A percentile compares a stretch with the other conserved stretches of the same genome.
Conservation (phyloP, 2,329 filamentous ascomycete genomes). For the Microdochium trichocladiopsis region DNA sequence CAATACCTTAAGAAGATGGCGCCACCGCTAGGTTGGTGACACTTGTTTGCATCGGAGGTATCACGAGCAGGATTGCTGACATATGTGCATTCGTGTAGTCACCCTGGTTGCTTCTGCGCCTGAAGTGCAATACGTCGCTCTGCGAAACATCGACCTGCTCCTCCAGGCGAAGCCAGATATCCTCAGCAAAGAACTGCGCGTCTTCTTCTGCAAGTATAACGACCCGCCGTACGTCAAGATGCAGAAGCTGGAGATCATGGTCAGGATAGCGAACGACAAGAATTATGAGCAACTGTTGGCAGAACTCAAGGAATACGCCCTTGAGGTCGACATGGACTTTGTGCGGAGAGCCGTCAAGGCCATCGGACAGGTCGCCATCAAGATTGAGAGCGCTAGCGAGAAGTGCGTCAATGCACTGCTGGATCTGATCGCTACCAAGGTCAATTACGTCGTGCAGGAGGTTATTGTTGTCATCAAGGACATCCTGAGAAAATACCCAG, state of each 20-base stretch:
- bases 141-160: conserved; percentile 92
- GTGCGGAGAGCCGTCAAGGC: conserved; percentile 89
- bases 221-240: conserved; percentile 97
- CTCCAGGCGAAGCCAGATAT: conserved; percentile 96
- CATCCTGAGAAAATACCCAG: conserved; percentile 94
- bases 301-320: conserved; percentile 92
- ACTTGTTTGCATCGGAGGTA: neutral
- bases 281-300: conserved; percentile 93
- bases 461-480: conserved; percentile 99
- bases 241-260: conserved; percentile 98
- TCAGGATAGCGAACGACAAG: conserved; percentile 93
- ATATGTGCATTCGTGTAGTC: conserved; percentile 43
- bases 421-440: conserved; percentile 93
- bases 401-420: conserved; percentile 92
- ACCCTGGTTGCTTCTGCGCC: conserved; percentile 92
- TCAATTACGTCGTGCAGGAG: conserved; percentile 98
- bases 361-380: conserved; percentile 96
- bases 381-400: conserved; percentile 91
- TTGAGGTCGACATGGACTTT: conserved; percentile 99
- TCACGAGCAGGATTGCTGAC: conserved; percentile 12
- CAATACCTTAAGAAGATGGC: conserved; percentile 99
- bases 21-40: conserved; percentile 69
- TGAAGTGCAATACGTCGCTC: conserved; percentile 95
- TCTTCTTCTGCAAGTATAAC: conserved; percentile 99
- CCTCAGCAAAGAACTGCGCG: conserved; percentile 90